phyloP scores from a whole-genome alignment of 2,329 filamentous ascomycete genomes.

The Trichoderma lentiforme region DNA sequence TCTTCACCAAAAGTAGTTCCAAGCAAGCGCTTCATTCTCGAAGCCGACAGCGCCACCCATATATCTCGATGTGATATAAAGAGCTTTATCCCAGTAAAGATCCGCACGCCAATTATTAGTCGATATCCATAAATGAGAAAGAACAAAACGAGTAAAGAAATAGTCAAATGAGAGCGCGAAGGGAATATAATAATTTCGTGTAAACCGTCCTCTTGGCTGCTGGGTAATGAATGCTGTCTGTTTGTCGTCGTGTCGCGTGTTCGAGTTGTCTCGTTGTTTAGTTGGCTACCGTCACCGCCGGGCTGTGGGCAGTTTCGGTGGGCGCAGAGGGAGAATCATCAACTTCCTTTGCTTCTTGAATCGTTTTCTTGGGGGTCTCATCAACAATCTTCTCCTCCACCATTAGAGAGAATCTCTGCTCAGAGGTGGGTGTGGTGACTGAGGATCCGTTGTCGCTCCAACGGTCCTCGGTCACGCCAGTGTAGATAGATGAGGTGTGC shows the following conservation, averaged over 20 bases:
- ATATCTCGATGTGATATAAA: conserved; percentile 11
- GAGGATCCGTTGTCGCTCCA: conserved; percentile 39
- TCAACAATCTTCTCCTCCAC: conserved; percentile 32
- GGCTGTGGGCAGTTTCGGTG: background rate
- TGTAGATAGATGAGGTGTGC: conserved; percentile 38
- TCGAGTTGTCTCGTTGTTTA: conserved; percentile 8
- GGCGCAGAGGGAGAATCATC: background rate
- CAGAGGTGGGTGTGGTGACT: conserved; percentile 39
- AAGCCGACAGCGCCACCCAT: conserved; percentile 14
- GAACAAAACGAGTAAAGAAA: background rate
- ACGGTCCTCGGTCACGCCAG: conserved; percentile 36
- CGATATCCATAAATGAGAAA: conserved; percentile 1
- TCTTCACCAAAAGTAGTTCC: background rate
- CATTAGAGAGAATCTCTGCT: conserved; percentile 33
- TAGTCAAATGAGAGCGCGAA: background rate
- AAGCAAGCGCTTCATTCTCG: conserved; percentile 6
- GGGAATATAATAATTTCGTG: background rate
- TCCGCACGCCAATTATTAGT: conserved; percentile 16
- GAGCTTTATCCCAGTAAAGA: conserved; percentile 17
- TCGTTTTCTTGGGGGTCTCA: conserved; percentile 31
- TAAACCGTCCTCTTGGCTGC: conserved; percentile 6
- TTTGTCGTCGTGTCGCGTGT: conserved; percentile 20
- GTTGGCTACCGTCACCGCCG: background rate
- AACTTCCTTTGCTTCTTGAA: conserved; percentile 22
- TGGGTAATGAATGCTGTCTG: conserved; percentile 16